A percentile compares a stretch with the other conserved stretches of the same genome.
These are phyloP conservation scores for Fistulifera pelliculosa DNA, from an alignment of 108 stramenopile genomes.

Conservation along the genomic window DNA sequence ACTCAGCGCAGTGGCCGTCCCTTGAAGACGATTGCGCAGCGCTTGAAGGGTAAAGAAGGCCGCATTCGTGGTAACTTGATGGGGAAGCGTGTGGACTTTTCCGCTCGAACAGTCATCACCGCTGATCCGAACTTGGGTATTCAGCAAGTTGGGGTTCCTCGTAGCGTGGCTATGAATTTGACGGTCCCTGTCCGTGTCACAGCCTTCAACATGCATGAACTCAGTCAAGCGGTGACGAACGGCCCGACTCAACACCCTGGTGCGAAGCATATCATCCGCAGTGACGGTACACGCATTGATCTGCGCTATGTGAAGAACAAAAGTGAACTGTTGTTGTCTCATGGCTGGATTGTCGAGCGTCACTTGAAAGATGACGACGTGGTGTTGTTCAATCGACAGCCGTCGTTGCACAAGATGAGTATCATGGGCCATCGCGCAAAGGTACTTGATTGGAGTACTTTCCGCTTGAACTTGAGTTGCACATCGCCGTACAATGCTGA, in stretches of 20 bases:
- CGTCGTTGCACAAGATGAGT: slow-evolving; percentile 98
- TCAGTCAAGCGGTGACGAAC: slow-evolving; percentile 84
- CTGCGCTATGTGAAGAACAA: slow-evolving; percentile 92
- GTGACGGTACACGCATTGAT: slow-evolving; percentile 91
- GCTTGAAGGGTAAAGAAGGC: slow-evolving; percentile 98
- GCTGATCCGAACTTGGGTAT: slow-evolving; percentile 98
- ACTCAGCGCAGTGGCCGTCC: slow-evolving; percentile 94
- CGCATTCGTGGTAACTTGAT: slow-evolving; percentile 98
- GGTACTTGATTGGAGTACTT: slow-evolving; percentile 98
- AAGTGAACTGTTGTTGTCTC: slow-evolving; percentile 79
- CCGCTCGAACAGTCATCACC: slow-evolving; percentile 98
- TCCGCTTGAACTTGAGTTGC: slow-evolving; percentile 96
- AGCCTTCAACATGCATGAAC: slow-evolving; percentile 83
- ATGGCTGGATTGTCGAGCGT: slow-evolving; percentile 97
- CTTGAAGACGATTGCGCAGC: slow-evolving; percentile 90
- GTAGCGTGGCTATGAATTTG: slow-evolving; percentile 92
- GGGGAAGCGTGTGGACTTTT: slow-evolving; percentile 99
- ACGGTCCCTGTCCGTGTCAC: slow-evolving; percentile 97
- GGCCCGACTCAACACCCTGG: slow-evolving; percentile 96
- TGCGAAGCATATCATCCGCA: slow-evolving; percentile 93
- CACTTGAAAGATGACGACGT: slow-evolving; percentile 96
- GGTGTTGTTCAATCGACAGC: slow-evolving; percentile 99
- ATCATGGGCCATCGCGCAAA: slow-evolving; percentile 99
- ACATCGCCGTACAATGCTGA: slow-evolving; percentile 99
- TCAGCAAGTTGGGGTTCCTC: slow-evolving; percentile 98